phyloP scores from a whole-genome alignment of 208 protist genomes.

The Acanthamoeba polyphaga region DNA sequence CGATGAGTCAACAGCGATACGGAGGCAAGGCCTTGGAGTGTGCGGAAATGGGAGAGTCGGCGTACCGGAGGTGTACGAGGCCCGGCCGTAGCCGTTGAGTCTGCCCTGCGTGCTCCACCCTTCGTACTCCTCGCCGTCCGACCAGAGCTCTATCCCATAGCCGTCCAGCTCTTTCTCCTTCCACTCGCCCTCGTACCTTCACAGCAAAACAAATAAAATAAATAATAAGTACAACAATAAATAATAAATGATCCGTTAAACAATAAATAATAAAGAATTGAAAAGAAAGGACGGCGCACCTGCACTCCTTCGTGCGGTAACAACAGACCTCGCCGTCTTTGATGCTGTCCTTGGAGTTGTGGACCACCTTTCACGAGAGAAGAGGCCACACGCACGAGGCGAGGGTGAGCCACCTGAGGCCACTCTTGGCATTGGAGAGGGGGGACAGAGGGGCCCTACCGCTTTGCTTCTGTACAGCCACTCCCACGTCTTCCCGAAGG shows the following conservation, averaged over 20 bases:
- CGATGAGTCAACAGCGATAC: not conserved
- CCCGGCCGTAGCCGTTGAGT: conserved; percentile 55
- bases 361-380: conserved; percentile 2
- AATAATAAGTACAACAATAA: no score
- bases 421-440: no score
- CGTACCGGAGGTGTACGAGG: conserved; percentile 40
- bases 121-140: conserved; percentile 44
- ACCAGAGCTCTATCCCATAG: conserved; percentile 47
- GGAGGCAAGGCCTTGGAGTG: not conserved
- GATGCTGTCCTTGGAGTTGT: conserved; percentile 32
- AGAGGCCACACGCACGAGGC: not conserved
- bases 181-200: conserved; percentile 51
- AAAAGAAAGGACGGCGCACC: not conserved
- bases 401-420: no score
- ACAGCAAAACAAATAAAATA: no score
- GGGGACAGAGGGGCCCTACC: not conserved
- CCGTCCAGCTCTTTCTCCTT: conserved; percentile 60
- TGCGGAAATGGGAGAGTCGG: not conserved
- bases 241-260: no score
- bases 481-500: conserved; percentile 61
- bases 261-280: no score
- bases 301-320: conserved; percentile 25
- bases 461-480: conserved; percentile 55
- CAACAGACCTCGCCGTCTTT: conserved; percentile 43
- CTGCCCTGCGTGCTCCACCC: conserved; percentile 51